phyloP scores from a whole-genome alignment of 805 yeast species.

The Candida incommunis region DNA sequence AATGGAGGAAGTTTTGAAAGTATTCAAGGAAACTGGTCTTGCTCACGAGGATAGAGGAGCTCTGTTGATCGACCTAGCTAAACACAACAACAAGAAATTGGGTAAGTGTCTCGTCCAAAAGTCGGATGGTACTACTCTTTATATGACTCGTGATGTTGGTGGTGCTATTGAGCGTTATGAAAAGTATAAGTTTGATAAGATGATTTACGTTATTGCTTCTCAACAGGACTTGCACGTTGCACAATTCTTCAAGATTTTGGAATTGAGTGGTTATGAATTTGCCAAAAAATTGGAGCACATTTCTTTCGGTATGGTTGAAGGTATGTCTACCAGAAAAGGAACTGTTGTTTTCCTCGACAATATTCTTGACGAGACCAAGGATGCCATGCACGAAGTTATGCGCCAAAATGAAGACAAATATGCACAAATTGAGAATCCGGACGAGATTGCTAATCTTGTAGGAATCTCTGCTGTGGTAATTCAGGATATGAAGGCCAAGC shows the following conservation, averaged over 20 bases:
- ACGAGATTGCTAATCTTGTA: constrained; percentile 82
- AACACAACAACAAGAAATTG: constrained; percentile 65
- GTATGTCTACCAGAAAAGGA: constrained; percentile 97
- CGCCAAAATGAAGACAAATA: constrained; percentile 80
- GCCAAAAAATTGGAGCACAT: constrained; percentile 67
- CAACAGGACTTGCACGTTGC: constrained; percentile 93
- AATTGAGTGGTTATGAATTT: constrained; percentile 84
- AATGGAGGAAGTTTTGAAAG: constrained; percentile 51
- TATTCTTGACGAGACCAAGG: constrained; percentile 85
- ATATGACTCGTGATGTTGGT: constrained; percentile 92
- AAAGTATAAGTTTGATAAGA: constrained; percentile 76
- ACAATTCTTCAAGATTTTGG: constrained; percentile 87
- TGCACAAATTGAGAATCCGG: constrained; percentile 87
- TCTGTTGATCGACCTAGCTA: constrained; percentile 66
- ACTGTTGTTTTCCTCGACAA: constrained; percentile 95
- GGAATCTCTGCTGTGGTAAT: constrained; percentile 98
- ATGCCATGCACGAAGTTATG: constrained; percentile 94
- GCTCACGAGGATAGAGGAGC: constrained; percentile 88
- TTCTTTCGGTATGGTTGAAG: constrained; percentile 95
- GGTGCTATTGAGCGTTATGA: constrained; percentile 88
- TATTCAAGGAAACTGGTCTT: constrained; percentile 53
- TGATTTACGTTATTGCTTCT: constrained; percentile 89
- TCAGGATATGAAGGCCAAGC: constrained; percentile 96
- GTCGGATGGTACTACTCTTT: constrained; percentile 89
- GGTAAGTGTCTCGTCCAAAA: constrained; percentile 90